Conservation (phyloP, 2,329 filamentous ascomycete species). For the Talaromyces sp. region DNA sequence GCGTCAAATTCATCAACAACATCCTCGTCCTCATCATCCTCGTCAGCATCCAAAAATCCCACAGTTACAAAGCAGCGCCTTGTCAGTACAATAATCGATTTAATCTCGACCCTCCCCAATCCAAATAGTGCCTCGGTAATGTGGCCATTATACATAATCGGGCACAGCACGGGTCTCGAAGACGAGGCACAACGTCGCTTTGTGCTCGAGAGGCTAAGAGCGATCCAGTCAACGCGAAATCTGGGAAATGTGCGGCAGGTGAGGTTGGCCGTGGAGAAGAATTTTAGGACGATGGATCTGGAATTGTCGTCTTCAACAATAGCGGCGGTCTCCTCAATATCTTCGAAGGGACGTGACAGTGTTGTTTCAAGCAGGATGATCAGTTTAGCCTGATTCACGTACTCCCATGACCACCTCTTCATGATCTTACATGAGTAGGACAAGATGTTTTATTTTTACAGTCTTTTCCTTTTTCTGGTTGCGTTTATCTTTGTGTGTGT, state of each 20-base stretch:
- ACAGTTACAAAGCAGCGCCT: conserved; percentile 18
- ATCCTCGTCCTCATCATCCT: background rate
- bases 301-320: background rate
- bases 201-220: conserved; percentile 27
- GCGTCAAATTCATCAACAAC: background rate
- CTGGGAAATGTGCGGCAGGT: conserved; percentile 28
- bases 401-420: too few species aligned
- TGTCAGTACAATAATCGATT: conserved; percentile 21
- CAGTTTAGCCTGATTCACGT: background rate
- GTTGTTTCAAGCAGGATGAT: background rate
- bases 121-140: conserved; percentile 23
- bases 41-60: background rate
- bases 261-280: conserved; percentile 22
- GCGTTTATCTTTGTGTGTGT: background rate
- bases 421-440: background rate
- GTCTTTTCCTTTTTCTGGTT: background rate
- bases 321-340: background rate
- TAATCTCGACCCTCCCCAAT: conserved; percentile 21
- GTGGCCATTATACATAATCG: conserved; percentile 27
- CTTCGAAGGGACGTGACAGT: background rate
- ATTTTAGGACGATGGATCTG: conserved; percentile 21
- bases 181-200: conserved; percentile 28
- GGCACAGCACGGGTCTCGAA: conserved; percentile 23
- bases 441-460: background rate
- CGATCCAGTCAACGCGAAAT: conserved; percentile 26